These are phyloP conservation scores for Penicillium sp. DNA, from an alignment of 2,329 filamentous ascomycete genomes.

Conservation along the genomic window DNA sequence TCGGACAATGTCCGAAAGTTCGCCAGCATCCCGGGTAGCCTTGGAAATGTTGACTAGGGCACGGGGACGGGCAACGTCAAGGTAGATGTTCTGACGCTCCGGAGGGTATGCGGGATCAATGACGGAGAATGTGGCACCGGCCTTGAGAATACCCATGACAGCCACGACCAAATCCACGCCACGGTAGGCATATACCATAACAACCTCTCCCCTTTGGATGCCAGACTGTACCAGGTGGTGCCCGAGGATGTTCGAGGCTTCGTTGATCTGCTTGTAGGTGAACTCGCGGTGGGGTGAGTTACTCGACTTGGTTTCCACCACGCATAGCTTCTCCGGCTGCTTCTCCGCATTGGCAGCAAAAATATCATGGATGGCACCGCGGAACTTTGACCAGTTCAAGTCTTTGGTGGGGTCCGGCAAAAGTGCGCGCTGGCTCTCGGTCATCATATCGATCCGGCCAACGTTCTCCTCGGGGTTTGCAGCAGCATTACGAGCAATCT, in stretches of 20 bases:
- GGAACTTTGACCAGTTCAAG: conserved; percentile 45
- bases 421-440: conserved; percentile 30
- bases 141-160: conserved; percentile 69
- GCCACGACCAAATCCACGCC: conserved; percentile 72
- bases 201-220: conserved; percentile 73
- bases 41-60: conserved; percentile 69
- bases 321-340: conserved; percentile 64
- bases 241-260: conserved; percentile 74
- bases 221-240: conserved; percentile 73
- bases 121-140: conserved; percentile 56
- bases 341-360: conserved; percentile 52
- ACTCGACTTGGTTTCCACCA: conserved; percentile 58
- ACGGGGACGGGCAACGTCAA: conserved; percentile 71
- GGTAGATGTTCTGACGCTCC: conserved; percentile 73
- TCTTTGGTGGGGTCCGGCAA: conserved; percentile 44
- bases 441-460: conserved; percentile 44
- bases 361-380: conserved; percentile 44
- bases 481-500: conserved; percentile 41
- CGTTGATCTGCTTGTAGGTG: conserved; percentile 80
- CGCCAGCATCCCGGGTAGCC: conserved; percentile 64
- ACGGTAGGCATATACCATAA: conserved; percentile 87
- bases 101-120: conserved; percentile 81
- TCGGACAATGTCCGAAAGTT: conserved; percentile 56
- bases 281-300: conserved; percentile 60
- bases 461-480: conserved; percentile 38